Percentiles rank a stretch among this genome's conserved stretches.
These are phyloP conservation scores for Acanthamoeba healyi DNA, from an alignment of 208 protist genomes.

Conservation along the genomic window DNA sequence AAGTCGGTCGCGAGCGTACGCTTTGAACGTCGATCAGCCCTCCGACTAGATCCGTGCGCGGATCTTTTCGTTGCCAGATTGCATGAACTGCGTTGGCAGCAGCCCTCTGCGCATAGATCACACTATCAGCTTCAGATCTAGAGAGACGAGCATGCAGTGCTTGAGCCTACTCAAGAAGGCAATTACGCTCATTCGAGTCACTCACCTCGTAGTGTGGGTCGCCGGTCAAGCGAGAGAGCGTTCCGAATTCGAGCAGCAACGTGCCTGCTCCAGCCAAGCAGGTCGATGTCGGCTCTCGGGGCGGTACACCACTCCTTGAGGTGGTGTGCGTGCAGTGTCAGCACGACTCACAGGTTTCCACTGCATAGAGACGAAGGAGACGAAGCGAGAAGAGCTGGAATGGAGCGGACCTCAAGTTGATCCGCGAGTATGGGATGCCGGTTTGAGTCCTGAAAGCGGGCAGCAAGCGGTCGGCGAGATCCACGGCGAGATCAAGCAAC, in stretches of 20 bases:
- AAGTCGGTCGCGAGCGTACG: no score
- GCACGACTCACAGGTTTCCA: no score
- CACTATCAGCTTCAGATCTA: no score
- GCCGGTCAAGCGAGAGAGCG: slow-evolving; percentile 75
- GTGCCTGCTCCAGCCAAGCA: slow-evolving; percentile 86
- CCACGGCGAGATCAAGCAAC: slow-evolving; percentile 87
- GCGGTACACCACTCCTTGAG: slow-evolving; percentile 87
- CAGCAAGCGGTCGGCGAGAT: slow-evolving; percentile 88
- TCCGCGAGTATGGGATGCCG: slow-evolving; percentile 92
- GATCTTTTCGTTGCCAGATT: slow-evolving; percentile 81
- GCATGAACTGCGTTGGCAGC: slow-evolving; percentile 79
- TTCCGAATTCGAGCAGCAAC: slow-evolving; percentile 87
- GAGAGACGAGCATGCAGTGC: no score
- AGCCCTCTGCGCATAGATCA: slow-evolving; percentile 75
- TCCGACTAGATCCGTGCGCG: background rate
- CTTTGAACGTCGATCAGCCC: slow-evolving; percentile 5
- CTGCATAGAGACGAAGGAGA: no score
- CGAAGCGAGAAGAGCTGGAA: background rate
- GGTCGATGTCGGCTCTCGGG: slow-evolving; percentile 85
- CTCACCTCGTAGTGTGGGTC: slow-evolving; percentile 37
- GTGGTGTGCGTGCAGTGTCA: slow-evolving; percentile 85
- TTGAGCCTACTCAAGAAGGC: no score
- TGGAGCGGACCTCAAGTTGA: slow-evolving; percentile 88
- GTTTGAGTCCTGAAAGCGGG: slow-evolving; percentile 91
- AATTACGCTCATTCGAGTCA: no score